Conservation (phyloP, 2,329 filamentous ascomycete species). For the Diatrype stigma region DNA sequence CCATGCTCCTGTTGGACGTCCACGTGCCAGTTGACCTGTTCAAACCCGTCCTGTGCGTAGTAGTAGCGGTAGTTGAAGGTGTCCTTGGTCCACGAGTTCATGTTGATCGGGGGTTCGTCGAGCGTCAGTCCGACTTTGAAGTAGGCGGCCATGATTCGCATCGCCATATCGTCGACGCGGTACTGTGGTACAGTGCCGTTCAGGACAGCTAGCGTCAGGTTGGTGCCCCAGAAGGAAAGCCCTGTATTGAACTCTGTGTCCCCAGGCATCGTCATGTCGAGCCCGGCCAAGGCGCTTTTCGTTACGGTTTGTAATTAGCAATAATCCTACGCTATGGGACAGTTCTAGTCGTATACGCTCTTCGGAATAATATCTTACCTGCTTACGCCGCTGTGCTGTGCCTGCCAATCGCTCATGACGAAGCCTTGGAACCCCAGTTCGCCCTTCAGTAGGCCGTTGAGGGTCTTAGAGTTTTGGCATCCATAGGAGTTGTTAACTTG, state of each 20-base stretch:
- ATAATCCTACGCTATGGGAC: background rate
- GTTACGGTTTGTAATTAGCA: background rate
- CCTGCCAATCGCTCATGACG: slow-evolving; percentile 76
- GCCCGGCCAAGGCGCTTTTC: slow-evolving; percentile 60
- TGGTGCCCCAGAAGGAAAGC: slow-evolving; percentile 74
- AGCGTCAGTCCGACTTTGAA: slow-evolving; percentile 61
- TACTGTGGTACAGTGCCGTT: slow-evolving; percentile 88
- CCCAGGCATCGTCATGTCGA: slow-evolving; percentile 88
- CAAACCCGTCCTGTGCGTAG: slow-evolving; percentile 56
- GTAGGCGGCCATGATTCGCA: slow-evolving; percentile 71
- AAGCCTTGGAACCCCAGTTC: slow-evolving; percentile 81
- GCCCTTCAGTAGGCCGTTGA: slow-evolving; percentile 73
- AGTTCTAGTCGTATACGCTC: background rate
- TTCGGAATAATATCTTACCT: background rate
- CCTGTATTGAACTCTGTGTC: slow-evolving; percentile 75
- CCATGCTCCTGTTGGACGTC: slow-evolving; percentile 78
- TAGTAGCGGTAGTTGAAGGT: slow-evolving; percentile 68
- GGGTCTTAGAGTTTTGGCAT: slow-evolving; percentile 73
- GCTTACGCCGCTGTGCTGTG: slow-evolving; percentile 65
- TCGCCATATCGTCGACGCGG: slow-evolving; percentile 87
- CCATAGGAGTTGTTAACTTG: slow-evolving; percentile 76
- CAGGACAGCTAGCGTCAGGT: slow-evolving; percentile 80
- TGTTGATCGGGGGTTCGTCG: slow-evolving; percentile 61
- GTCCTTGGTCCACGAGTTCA: slow-evolving; percentile 80
- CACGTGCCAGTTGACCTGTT: slow-evolving; percentile 74